phyloP scores from a whole-genome alignment of 2,329 filamentous ascomycete species.

The Cadophora luteo-olivacea region DNA sequence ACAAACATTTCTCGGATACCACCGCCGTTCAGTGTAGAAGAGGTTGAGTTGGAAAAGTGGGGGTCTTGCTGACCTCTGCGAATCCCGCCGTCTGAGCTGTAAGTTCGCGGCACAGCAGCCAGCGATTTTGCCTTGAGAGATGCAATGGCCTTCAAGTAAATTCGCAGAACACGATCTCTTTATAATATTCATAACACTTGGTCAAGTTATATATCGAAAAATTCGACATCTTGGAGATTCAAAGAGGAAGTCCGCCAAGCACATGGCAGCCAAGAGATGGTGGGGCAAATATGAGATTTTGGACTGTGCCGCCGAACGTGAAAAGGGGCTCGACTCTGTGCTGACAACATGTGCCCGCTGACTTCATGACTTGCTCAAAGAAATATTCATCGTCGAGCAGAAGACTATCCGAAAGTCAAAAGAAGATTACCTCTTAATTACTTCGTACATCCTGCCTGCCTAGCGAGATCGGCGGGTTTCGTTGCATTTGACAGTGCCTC shows the following conservation, averaged over 20 bases:
- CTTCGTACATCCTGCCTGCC: neutral
- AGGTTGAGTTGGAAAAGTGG: neutral
- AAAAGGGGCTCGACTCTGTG: neutral
- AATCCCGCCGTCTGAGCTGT: neutral
- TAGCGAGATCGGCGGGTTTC: neutral
- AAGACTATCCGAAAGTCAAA: neutral
- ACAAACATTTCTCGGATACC: neutral
- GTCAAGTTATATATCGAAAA: too few relatives aligned
- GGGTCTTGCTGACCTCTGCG: neutral
- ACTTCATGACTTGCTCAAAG: neutral
- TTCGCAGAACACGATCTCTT: too few relatives aligned
- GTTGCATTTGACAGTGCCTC: neutral
- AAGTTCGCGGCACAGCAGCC: neutral
- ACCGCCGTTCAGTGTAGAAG: too few relatives aligned
- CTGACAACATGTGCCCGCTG: neutral
- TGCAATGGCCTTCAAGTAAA: too few relatives aligned
- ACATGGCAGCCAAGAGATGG: neutral
- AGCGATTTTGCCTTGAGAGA: neutral
- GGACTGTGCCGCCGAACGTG: neutral
- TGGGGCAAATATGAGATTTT: neutral
- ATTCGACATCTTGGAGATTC: too few relatives aligned
- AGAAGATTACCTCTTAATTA: neutral
- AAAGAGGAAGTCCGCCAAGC: neutral
- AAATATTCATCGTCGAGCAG: neutral
- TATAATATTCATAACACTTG: too few relatives aligned